Conservation (phyloP, 768 basidiomycete species). For the Pholiota conissans region DNA sequence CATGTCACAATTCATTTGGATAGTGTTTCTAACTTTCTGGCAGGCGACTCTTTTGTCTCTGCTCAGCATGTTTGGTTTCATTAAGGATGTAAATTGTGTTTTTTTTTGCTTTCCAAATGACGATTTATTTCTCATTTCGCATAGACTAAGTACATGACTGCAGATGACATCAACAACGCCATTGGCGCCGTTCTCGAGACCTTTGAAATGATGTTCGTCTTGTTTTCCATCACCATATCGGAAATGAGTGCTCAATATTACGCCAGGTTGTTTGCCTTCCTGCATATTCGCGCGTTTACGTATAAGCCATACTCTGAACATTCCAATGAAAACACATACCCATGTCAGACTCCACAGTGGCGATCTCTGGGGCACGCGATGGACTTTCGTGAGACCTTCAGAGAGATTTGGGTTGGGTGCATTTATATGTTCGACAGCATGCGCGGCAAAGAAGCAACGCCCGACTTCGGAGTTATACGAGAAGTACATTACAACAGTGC, state of each 20-base stretch:
- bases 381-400: constrained; percentile 68
- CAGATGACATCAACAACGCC: constrained; percentile 71
- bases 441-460: constrained; percentile 55
- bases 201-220: constrained; percentile 71
- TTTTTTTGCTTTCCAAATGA: background rate
- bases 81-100: constrained; percentile 54
- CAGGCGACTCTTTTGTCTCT: constrained; percentile 62
- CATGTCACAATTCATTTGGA: background rate
- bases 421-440: constrained; percentile 58
- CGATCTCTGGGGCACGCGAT: constrained; percentile 63
- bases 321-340: constrained; percentile 26
- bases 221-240: background rate
- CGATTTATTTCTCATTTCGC: background rate
- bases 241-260: background rate
- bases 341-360: constrained; percentile 49
- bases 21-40: constrained; percentile 79
- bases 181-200: constrained; percentile 68
- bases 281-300: constrained; percentile 73
- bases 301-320: constrained; percentile 59
- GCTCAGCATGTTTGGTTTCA: constrained; percentile 55
- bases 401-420: constrained; percentile 58
- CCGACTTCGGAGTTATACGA: constrained; percentile 42
- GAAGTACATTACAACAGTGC: constrained; percentile 42
- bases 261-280: constrained; percentile 58
- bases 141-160: constrained; percentile 69